Evolutionary conservation across 192 early-diverging fungal genomes (phyloP), one percentile per base, ranked within the genome.

Genomic region (Lunasporangiospora selenospora): DNA sequence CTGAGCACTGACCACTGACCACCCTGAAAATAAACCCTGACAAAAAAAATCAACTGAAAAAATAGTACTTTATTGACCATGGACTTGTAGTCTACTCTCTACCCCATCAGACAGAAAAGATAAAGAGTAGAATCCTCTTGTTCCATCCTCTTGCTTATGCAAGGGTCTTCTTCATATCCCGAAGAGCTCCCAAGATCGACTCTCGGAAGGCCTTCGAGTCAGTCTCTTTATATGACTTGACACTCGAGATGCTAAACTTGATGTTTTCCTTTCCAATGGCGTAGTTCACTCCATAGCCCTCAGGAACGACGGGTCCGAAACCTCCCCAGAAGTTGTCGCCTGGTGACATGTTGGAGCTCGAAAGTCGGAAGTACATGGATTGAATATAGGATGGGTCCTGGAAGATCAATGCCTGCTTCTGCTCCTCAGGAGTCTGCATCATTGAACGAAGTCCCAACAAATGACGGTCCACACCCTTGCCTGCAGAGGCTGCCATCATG

Each of bases 211-310:
- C 60, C n/a, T 37, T 27, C 8, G 84, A 78, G 56, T 87, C 65
- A 1, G 81, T 80, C 41, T 80, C 71, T 13, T 54, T 46, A 41
- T 50, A 71, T 3, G 51, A 62, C 30, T 78, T 79, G 81, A 82
- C 83, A 34, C 81, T 79, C 13, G 83, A 80, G 13, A 96, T 80
- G 39, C 86, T 88, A 53, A 93, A 89, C 66, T 89, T 92, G 53
- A 95, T 81, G 21, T 79, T 77, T 23, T 84, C 77, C 38, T 78
- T 78, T 32, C 80, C 83, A 44, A 94, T 78, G 5, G 84, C 83
- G 78, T 96, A 96, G 81, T 90, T 92, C 78, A 92, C 81, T 7
- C 95, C 95, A 59, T 95, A 97, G 11, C 95, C 93, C 29, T 93
- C 91, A 31, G 84, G 83, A 21, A 90, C 84, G 15, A 94, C 93